Conservation (phyloP, 345 rosid genomes). For the Luvunga scandens region DNA sequence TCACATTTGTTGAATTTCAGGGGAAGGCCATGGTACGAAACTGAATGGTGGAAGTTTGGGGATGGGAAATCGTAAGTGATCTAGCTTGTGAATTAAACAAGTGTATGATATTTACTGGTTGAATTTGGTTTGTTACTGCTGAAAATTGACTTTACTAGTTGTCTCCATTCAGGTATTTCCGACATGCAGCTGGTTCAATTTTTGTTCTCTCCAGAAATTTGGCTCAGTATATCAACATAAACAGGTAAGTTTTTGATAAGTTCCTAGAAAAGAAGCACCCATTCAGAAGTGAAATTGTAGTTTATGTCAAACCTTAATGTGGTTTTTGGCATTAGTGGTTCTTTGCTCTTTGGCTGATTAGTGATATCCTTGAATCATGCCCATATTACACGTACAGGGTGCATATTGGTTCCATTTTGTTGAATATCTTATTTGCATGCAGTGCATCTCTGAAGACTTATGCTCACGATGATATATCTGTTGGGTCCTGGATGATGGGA, state of each 20-base stretch:
- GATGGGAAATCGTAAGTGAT: constrained; percentile 88
- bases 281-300: neutral
- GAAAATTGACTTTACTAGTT: constrained; percentile 2
- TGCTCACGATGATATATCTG: constrained; percentile 76
- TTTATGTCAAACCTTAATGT: neutral
- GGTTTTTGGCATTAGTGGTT: neutral
- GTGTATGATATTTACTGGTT: neutral
- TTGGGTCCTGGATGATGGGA: constrained; percentile 99
- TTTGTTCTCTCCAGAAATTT: constrained; percentile 76
- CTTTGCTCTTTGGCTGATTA: constrained; percentile 1
- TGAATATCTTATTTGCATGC: constrained; percentile 19
- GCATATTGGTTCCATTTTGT: neutral
- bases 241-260: constrained; percentile 58
- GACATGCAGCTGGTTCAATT: constrained; percentile 77
- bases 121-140: neutral
- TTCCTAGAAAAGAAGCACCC: neutral
- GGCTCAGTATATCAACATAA: constrained; percentile 74
- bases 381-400: neutral
- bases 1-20: constrained; percentile 37
- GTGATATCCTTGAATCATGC: neutral
- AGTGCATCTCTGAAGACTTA: constrained; percentile 91
- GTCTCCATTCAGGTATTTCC: constrained; percentile 67
- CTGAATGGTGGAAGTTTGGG: constrained; percentile 99
- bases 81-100: constrained; percentile 7
- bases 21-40: constrained; percentile 89